These are phyloP conservation scores for Raphidocelis subcapitata DNA, from an alignment of 139 green algal species.

Conservation along the genomic window DNA sequence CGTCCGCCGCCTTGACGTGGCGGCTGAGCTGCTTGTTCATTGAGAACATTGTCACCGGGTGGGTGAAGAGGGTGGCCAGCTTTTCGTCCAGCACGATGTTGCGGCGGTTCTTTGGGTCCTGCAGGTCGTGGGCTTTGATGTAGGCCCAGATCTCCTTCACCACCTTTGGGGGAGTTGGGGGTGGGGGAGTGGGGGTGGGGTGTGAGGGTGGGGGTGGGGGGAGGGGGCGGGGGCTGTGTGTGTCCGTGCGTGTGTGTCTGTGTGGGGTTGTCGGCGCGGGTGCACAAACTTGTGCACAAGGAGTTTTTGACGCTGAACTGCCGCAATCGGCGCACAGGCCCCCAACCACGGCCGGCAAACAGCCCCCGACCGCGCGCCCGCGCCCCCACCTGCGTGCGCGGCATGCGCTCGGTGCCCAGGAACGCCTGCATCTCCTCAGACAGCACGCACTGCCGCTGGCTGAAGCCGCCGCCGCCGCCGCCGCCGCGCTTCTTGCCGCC, in stretches of 20 bases:
- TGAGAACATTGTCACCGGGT: conserved; percentile 69
- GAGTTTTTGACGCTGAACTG: too few species aligned
- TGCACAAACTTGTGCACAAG: too few species aligned
- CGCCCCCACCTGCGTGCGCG: conserved; percentile 10
- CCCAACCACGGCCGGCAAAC: too few species aligned
- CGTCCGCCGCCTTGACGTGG: conserved; percentile 45
- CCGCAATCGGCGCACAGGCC: too few species aligned
- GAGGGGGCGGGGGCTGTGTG: too few species aligned
- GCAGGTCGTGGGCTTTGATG: conserved; percentile 79
- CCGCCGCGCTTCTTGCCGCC: conserved; percentile 3
- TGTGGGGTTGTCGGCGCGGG: too few species aligned
- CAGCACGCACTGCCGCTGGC: conserved; percentile 27
- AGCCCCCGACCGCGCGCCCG: too few species aligned
- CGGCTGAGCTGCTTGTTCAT: conserved; percentile 79
- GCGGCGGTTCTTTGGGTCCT: conserved; percentile 72
- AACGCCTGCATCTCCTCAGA: conserved; percentile 56
- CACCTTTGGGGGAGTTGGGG: too few species aligned
- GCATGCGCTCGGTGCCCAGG: conserved; percentile 55
- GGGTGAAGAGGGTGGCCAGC: conserved; percentile 62
- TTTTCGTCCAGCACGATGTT: conserved; percentile 70
- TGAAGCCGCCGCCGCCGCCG: not conserved
- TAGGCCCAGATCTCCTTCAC: conserved; percentile 84
- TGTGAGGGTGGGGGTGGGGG: too few species aligned
- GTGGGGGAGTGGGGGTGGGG: too few species aligned
- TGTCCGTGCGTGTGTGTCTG: too few species aligned